Conservation (phyloP, 176 grass and related monocot species). For the Chrysopogon serrulatus region DNA sequence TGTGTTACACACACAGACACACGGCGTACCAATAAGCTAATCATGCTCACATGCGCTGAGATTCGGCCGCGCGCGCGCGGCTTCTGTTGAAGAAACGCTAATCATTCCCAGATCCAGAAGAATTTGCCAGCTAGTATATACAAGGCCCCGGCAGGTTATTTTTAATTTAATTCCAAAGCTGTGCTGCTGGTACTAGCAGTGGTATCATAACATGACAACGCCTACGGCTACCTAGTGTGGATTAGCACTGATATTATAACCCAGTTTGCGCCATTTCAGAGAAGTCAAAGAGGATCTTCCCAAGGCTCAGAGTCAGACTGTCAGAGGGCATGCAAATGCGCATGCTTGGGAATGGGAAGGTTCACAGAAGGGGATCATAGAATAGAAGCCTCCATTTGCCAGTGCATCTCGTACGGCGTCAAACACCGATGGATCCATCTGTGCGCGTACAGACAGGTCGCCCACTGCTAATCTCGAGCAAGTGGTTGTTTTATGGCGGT, state of each 20-base stretch:
- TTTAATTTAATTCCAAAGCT: background rate
- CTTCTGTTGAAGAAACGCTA: slow-evolving; percentile 20
- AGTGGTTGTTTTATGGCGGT: slow-evolving; percentile 35
- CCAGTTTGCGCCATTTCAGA: background rate
- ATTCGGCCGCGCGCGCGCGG: background rate
- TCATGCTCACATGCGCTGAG: slow-evolving; percentile 40
- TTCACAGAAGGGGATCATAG: slow-evolving; percentile 14
- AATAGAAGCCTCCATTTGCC: slow-evolving; percentile 50
- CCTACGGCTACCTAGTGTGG: background rate
- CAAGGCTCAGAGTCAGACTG: slow-evolving; percentile 8
- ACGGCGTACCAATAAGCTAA: slow-evolving; percentile 17
- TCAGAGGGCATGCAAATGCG: background rate
- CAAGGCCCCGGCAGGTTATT: background rate
- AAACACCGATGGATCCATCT: background rate
- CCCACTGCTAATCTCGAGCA: slow-evolving; percentile 10
- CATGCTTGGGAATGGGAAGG: slow-evolving; percentile 43
- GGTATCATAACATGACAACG: background rate
- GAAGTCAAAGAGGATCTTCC: slow-evolving; percentile 49
- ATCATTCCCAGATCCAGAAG: slow-evolving; percentile 52
- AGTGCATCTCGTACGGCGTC: slow-evolving; percentile 11
- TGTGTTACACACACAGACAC: background rate
- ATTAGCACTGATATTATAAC: background rate
- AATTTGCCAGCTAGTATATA: slow-evolving; percentile 37
- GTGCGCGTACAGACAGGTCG: background rate
- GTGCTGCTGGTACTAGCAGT: background rate